A percentile compares a stretch with the other conserved stretches of the same genome.
Conservation (phyloP, 225 moss, liverwort and hornwort genomes). For the Rhytidiadelphus loreus region DNA sequence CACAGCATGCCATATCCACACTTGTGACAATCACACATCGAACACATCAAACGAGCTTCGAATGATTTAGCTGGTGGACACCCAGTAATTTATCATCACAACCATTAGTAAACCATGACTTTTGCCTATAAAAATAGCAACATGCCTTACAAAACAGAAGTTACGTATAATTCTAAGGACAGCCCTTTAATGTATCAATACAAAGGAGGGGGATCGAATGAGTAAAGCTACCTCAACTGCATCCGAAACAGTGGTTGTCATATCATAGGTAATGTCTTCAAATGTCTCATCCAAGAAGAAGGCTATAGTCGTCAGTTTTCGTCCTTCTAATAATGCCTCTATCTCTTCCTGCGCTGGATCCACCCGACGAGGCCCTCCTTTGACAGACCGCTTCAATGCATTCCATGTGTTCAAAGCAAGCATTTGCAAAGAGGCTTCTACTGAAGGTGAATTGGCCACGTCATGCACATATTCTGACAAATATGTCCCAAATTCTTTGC, state of each 20-base stretch:
- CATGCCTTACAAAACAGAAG: not conserved
- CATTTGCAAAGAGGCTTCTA: slow-evolving; percentile 61
- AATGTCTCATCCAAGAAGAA: slow-evolving; percentile 99
- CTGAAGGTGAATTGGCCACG: slow-evolving; percentile 66
- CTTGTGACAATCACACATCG: not conserved
- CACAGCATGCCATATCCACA: not conserved
- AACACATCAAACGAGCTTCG: not conserved
- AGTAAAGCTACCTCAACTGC: slow-evolving; percentile 70
- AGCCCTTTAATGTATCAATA: not conserved
- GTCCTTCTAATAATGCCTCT: slow-evolving; percentile 70
- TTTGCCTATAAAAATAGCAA: not conserved
- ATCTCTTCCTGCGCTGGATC: slow-evolving; percentile 93
- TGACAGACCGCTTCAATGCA: slow-evolving; percentile 89
- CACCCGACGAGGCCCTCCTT: slow-evolving; percentile 85
- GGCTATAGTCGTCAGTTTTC: slow-evolving; percentile 78
- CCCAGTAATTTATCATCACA: not conserved
- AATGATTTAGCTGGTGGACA: not conserved
- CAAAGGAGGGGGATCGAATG: not conserved
- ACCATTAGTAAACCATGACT: not conserved
- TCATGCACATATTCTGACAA: slow-evolving; percentile 93
- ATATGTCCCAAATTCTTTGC: slow-evolving; percentile 89
- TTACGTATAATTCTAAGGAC: not conserved
- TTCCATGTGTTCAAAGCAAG: slow-evolving; percentile 88
- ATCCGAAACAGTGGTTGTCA: slow-evolving; percentile 92
- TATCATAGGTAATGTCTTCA: slow-evolving; percentile 91